Conservation (phyloP, 495 filamentous ascomycete species). For the Polyplosphaeria fusca region DNA sequence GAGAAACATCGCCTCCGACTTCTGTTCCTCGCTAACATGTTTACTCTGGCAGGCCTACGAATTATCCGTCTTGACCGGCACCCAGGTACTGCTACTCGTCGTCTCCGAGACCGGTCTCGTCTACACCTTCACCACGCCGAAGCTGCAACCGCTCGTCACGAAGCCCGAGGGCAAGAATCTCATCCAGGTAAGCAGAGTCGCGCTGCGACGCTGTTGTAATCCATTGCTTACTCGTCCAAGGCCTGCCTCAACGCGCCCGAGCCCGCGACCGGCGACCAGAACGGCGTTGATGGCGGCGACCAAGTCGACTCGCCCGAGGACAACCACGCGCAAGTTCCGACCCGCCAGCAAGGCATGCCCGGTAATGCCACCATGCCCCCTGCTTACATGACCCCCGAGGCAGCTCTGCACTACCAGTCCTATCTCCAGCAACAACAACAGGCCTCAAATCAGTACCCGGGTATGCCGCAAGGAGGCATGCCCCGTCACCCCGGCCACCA, state of each 20-base stretch:
- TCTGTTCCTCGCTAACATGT: slow-evolving; percentile 16
- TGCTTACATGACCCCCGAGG: slow-evolving; percentile 38
- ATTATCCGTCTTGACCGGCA: slow-evolving; percentile 94
- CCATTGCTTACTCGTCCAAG: slow-evolving; percentile 47
- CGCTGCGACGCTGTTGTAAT: no score
- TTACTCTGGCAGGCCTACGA: slow-evolving; percentile 76
- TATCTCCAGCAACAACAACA: slow-evolving; percentile 45
- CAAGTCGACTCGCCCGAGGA: slow-evolving; percentile 45
- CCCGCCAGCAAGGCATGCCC: slow-evolving; percentile 34
- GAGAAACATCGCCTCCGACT: slow-evolving; percentile 19
- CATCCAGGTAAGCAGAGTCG: slow-evolving; percentile 75
- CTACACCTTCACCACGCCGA: slow-evolving; percentile 99
- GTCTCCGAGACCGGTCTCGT: slow-evolving; percentile 98
- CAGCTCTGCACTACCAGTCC: slow-evolving; percentile 45
- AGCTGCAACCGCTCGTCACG: slow-evolving; percentile 97
- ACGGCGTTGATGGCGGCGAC: slow-evolving; percentile 72
- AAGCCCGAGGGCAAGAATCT: slow-evolving; percentile 99
- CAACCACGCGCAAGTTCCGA: slow-evolving; percentile 38
- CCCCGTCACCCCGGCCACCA: slow-evolving; percentile 35
- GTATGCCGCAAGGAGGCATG: slow-evolving; percentile 35
- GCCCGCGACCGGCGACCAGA: slow-evolving; percentile 78
- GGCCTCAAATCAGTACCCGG: slow-evolving; percentile 38
- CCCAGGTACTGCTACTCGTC: slow-evolving; percentile 94
- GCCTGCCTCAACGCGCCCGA: slow-evolving; percentile 97
- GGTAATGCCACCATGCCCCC: slow-evolving; percentile 34